Evolutionary conservation across 2,329 filamentous ascomycete species (phyloP), one percentile per base, ranked within the genome.

Genomic region (Fusarium chlamydosporum): DNA sequence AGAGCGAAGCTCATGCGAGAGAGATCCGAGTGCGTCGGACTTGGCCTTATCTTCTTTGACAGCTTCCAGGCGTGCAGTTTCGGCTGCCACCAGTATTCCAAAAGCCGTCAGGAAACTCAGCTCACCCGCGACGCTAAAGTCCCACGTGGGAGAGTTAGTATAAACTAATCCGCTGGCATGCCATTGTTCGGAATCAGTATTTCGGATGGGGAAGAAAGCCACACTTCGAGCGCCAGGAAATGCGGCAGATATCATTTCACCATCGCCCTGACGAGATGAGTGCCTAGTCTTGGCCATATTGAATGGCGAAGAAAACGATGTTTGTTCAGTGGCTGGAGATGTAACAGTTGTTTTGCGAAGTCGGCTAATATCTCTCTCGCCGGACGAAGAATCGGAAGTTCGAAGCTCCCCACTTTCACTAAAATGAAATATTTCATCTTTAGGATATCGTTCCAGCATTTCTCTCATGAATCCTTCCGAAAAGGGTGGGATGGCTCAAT

Each of bases 1-100:
- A 13, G 57, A 61, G 2, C 57, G 42, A 4, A 61, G 16, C 13
- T 61, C 57, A 11, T 61, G 53, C 0, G 57, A 61, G 3, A 61
- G 33, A 0, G 53, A 57, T 8, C 57, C 57, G 2, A 61, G 26
- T 12, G 56, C 42, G 5, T 57, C 57, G 1, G 53, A 57, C 23
- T 50, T 61, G 1, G 37, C 35, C 42, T 58, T 61, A 7, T n/a
- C 23, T 11, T 29, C 35, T 4, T 33, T 41, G 2, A 43, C 2
- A 4, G 27, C 43, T 4, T 57, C 34, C 7, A 58, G 33, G 1
- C 55, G 53, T 1, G 23, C 20, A 6, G 34, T 13, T 3, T 58
- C 53, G 7, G 23, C 38, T 4, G 42, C 53, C 1, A 35, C 53
- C 4, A 61, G n/a, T 10, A 27, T 61, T 1, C 57, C 57, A 4